Conservation (phyloP, 2,329 filamentous ascomycete genomes). For the Colletotrichum gloeosporioides region DNA sequence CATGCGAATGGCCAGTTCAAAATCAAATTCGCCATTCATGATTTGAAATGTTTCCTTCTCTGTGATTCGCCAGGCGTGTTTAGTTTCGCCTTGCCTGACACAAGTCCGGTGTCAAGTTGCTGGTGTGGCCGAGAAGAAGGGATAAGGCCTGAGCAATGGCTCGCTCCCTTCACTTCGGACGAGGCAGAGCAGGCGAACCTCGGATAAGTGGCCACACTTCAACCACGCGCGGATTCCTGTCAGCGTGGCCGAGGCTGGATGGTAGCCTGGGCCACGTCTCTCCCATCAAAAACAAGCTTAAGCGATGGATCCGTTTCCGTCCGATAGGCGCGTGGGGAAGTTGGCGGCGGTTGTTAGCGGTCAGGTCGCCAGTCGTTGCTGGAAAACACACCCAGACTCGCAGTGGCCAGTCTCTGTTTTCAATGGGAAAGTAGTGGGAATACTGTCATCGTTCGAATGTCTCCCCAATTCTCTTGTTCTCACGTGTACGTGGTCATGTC, state of each 20-base stretch:
- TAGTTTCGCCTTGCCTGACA: slow-evolving; percentile 3
- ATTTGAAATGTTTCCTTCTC: background rate
- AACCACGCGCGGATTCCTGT: background rate
- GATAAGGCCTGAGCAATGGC: background rate
- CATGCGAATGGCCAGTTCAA: background rate
- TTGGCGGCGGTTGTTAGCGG: background rate
- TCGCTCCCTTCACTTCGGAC: background rate
- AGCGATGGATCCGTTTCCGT: background rate
- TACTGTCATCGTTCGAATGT: background rate
- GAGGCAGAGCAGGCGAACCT: background rate
- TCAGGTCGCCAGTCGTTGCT: background rate
- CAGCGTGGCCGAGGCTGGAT: background rate
- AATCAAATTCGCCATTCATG: background rate
- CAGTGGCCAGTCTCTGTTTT: background rate
- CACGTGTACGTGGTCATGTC: too few relatives aligned
- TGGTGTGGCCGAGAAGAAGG: background rate
- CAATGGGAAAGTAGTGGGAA: background rate
- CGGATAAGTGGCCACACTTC: background rate
- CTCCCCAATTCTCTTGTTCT: too few relatives aligned
- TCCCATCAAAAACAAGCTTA: background rate
- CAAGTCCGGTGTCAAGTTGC: slow-evolving; percentile 4
- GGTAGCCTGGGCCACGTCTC: background rate
- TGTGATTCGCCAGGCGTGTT: background rate
- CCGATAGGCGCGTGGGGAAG: background rate
- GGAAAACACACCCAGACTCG: background rate